These are phyloP conservation scores for Heterobasidion annosum DNA, from an alignment of 1,284 basidiomycete species.

Conservation along the genomic window DNA sequence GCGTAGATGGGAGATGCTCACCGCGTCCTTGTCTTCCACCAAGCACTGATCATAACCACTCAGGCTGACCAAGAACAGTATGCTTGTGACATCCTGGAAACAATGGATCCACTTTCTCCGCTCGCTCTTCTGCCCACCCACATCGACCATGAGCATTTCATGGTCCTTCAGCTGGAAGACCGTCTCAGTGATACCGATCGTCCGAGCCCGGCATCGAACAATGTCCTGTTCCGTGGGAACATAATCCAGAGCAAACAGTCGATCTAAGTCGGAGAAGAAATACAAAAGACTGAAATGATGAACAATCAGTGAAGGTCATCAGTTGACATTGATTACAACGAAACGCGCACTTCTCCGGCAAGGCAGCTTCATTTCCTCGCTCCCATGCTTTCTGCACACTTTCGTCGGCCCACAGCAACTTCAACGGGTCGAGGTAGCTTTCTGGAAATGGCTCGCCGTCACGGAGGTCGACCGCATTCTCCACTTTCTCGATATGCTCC, in stretches of 20 bases:
- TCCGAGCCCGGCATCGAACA: slow-evolving; percentile 78
- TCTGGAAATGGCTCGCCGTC: slow-evolving; percentile 76
- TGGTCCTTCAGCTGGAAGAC: slow-evolving; percentile 69
- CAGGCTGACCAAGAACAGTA: slow-evolving; percentile 79
- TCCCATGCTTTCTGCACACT: slow-evolving; percentile 67
- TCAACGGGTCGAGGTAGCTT: slow-evolving; percentile 57
- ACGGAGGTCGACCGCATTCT: slow-evolving; percentile 61
- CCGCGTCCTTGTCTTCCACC: slow-evolving; percentile 88
- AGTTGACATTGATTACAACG: background rate
- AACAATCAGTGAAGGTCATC: slow-evolving; percentile 5
- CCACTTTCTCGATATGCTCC: slow-evolving; percentile 50
- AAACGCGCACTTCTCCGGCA: slow-evolving; percentile 76
- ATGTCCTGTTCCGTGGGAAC: slow-evolving; percentile 78
- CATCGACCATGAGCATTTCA: slow-evolving; percentile 84
- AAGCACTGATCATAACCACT: slow-evolving; percentile 91
- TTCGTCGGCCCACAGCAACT: slow-evolving; percentile 70
- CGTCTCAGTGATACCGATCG: slow-evolving; percentile 93
- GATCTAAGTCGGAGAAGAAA: slow-evolving; percentile 73
- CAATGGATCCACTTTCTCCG: slow-evolving; percentile 86
- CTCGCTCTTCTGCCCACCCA: slow-evolving; percentile 86
- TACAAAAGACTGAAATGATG: slow-evolving; percentile 40
- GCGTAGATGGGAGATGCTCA: slow-evolving; percentile 26
- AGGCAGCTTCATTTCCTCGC: slow-evolving; percentile 76
- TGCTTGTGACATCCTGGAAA: slow-evolving; percentile 82
- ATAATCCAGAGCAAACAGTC: slow-evolving; percentile 71